Conservation (phyloP, 2,329 filamentous ascomycete genomes). For the Chaetomiaceae sp. region DNA sequence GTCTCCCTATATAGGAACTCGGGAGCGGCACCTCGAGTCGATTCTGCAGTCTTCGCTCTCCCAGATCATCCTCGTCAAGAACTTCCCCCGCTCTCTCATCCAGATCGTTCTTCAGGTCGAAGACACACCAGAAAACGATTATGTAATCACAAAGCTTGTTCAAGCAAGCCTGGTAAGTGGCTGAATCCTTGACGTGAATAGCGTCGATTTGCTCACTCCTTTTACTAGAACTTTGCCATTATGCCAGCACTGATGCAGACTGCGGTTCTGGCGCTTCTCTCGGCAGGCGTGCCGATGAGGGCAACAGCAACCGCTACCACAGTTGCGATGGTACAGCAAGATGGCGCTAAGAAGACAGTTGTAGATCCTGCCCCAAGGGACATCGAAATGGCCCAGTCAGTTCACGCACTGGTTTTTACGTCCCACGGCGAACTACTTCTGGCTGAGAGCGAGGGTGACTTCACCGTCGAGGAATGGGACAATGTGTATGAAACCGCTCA, state of each 20-base stretch:
- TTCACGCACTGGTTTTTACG: conserved; percentile 83
- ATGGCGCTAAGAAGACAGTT: conserved; percentile 41
- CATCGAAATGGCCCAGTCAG: conserved; percentile 59
- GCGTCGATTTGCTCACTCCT: conserved; percentile 19
- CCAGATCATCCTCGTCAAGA: conserved; percentile 68
- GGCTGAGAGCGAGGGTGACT: conserved; percentile 76
- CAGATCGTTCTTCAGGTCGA: conserved; percentile 78
- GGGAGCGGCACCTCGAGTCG: conserved; percentile 77
- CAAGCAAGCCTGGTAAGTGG: conserved; percentile 56
- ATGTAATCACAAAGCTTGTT: conserved; percentile 55
- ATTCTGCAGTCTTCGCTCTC: conserved; percentile 68
- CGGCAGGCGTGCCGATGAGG: conserved; percentile 75
- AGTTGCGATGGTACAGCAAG: conserved; percentile 51
- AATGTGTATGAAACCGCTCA: conserved; percentile 61
- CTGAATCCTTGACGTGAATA: neutral
- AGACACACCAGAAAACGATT: conserved; percentile 63
- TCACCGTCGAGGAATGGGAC: conserved; percentile 73
- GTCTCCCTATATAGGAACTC: conserved; percentile 49
- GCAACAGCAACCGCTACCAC: conserved; percentile 64
- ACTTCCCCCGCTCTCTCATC: conserved; percentile 72
- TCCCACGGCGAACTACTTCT: conserved; percentile 68
- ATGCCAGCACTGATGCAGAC: conserved; percentile 81
- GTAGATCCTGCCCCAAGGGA: conserved; percentile 60
- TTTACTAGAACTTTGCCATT: conserved; percentile 64
- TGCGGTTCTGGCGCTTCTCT: conserved; percentile 71